These are phyloP conservation scores for Aspergillus sp. DNA, from an alignment of 2,329 filamentous ascomycete species.

Conservation along the genomic window DNA sequence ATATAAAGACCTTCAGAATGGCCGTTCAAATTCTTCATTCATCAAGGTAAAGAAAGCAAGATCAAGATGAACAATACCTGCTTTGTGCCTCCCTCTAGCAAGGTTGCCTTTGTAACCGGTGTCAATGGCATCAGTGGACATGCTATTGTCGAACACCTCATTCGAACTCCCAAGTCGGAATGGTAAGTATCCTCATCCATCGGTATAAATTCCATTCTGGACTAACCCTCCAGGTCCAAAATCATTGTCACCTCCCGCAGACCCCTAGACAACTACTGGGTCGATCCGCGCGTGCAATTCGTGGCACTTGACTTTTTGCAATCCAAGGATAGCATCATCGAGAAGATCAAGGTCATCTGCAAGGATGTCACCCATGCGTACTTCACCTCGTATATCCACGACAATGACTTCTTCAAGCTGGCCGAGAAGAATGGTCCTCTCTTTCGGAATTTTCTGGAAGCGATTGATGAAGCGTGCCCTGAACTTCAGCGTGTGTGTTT, in stretches of 20 bases:
- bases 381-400: conserved; percentile 7
- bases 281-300: conserved; percentile 3
- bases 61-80: neutral
- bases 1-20: too few relatives aligned
- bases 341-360: neutral
- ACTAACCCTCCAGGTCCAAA: neutral
- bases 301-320: conserved; percentile 3
- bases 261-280: neutral
- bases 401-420: conserved; percentile 1
- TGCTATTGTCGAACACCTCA: conserved; percentile 6
- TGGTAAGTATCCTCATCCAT: neutral
- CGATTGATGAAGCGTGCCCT: conserved; percentile 1
- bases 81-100: neutral
- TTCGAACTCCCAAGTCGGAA: conserved; percentile 2
- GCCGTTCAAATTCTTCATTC: too few relatives aligned
- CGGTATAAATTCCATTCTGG: neutral
- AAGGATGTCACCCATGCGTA: conserved; percentile 2
- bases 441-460: conserved; percentile 4
- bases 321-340: neutral
- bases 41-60: too few relatives aligned
- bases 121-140: conserved; percentile 3
- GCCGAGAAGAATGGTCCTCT: conserved; percentile 1
- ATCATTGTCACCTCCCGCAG: conserved; percentile 4
- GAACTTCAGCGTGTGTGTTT: conserved; percentile 1
- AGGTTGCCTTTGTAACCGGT: conserved; percentile 4